phyloP scores from a whole-genome alignment of 768 basidiomycete species.

The Cyclocybe aegerita region DNA sequence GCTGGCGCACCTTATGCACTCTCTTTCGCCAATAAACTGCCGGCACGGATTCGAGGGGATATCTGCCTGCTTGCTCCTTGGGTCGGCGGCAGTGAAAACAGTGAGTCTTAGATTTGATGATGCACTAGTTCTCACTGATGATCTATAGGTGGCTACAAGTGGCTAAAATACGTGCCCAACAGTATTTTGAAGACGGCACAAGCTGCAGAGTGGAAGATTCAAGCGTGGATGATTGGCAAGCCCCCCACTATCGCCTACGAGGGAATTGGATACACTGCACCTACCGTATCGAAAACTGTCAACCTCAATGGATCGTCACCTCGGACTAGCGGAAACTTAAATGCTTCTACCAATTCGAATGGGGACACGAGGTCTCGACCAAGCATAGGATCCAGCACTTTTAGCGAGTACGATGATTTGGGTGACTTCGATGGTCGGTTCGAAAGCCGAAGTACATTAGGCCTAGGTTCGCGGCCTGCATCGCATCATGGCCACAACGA shows the following conservation, averaged over 20 bases:
- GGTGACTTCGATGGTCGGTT: slow-evolving; percentile 86
- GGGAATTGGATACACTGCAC: slow-evolving; percentile 80
- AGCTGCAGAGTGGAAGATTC: slow-evolving; percentile 95
- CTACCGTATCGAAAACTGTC: slow-evolving; percentile 21
- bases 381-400: slow-evolving; percentile 69
- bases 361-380: slow-evolving; percentile 54
- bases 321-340: slow-evolving; percentile 25
- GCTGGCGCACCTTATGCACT: slow-evolving; percentile 95
- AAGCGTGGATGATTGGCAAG: slow-evolving; percentile 97
- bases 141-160: slow-evolving; percentile 77
- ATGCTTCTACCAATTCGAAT: slow-evolving; percentile 26
- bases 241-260: slow-evolving; percentile 82
- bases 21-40: slow-evolving; percentile 77
- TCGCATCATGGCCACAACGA: slow-evolving; percentile 27
- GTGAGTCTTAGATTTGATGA: slow-evolving; percentile 46
- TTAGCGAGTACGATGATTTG: slow-evolving; percentile 88
- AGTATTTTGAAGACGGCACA: slow-evolving; percentile 92
- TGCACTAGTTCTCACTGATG: slow-evolving; percentile 4
- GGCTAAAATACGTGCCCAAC: slow-evolving; percentile 96
- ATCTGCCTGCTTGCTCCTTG: slow-evolving; percentile 92
- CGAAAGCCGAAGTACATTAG: slow-evolving; percentile 76
- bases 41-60: slow-evolving; percentile 77
- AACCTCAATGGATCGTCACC: slow-evolving; percentile 24
- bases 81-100: slow-evolving; percentile 89
- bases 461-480: slow-evolving; percentile 32